These are phyloP conservation scores for Metschnikowia anglica DNA, from an alignment of 805 yeast species.

Conservation along the genomic window DNA sequence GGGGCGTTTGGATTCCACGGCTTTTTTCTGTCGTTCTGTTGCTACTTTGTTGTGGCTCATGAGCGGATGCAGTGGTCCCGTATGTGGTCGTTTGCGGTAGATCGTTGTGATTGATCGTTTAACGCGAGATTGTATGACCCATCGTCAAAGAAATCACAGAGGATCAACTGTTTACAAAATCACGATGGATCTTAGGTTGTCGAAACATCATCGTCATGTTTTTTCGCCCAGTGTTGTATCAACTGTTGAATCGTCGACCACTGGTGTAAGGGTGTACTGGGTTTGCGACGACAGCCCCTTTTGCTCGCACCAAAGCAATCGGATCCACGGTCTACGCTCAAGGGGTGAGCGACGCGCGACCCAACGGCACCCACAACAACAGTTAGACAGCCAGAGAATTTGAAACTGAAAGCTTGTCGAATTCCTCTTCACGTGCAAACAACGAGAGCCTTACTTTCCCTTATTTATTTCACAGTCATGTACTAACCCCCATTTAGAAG, in stretches of 20 bases:
- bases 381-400: not conserved
- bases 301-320: constrained; percentile 10
- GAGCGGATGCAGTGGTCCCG: not conserved
- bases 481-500: constrained; percentile 36
- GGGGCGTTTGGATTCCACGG: not conserved
- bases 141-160: too few species aligned
- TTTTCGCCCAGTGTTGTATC: not conserved
- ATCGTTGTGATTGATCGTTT: not conserved
- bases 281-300: constrained; percentile 13
- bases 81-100: not conserved
- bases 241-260: constrained; percentile 5
- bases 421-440: not conserved
- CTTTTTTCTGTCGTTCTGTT: not conserved
- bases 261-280: constrained; percentile 16
- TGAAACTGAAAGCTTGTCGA: not conserved
- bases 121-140: too few species aligned
- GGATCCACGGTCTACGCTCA: constrained; percentile 4
- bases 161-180: too few species aligned
- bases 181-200: not conserved
- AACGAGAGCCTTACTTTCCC: not conserved
- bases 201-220: not conserved
- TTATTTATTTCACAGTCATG: not conserved
- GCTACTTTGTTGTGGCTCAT: constrained; percentile 2
- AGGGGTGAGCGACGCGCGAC: constrained; percentile 9
- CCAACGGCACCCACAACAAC: not conserved